Base-by-base conservation (phyloP, 805 yeast genomes). In the Suhomyces sp. region DNA sequence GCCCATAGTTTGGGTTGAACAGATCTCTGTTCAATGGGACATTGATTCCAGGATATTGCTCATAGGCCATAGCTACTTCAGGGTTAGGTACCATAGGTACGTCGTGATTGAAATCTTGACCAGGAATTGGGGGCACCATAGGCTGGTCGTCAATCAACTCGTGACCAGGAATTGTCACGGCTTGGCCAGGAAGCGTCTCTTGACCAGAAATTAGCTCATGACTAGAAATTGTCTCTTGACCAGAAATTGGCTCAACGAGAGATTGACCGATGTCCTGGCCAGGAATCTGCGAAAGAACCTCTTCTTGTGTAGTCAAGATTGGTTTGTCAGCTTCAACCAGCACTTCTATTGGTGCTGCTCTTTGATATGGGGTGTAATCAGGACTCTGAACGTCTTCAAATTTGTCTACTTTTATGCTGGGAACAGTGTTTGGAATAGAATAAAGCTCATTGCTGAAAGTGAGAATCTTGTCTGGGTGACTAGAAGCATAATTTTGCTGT, bases 321-420 rank as follows among this genome's bases (percentile, higher is more conserved):
- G 35, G 17, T 6, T 31, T 12, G 7, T 31, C 17, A n/a, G 3
- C 9, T 31, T 13, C 17, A n/a, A n/a, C 17, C 6, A 9, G 35
- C 17, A 2, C 41, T 37, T 37, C 41, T 37, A 37, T 17, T 17
- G 22, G 22, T 37, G 22, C 44, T 20, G 21, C 19, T 20, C 22
- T 51, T 39, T 58, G 56, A 40, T 60, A 56, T 6, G 61, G 55
- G n/a, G 46, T 45, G 5, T 48, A 35, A 48, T 67, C 68, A 9
- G 57, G 56, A 27, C 61, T 55, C 19, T 56, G 47, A 8, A 61
- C 66, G 46, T 68, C 67, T 50, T 63, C 69, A 46, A 60, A 58
- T 17, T 50, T 57, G 4, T 62, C 63, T 1, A 61, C 63, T 19
- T 58, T 39, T 3, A 58, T 41, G 8, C 48, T 50, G 5, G 61